These are phyloP conservation scores for Panaeolus cyanescens DNA, from an alignment of 768 basidiomycete genomes.

Conservation along the genomic window DNA sequence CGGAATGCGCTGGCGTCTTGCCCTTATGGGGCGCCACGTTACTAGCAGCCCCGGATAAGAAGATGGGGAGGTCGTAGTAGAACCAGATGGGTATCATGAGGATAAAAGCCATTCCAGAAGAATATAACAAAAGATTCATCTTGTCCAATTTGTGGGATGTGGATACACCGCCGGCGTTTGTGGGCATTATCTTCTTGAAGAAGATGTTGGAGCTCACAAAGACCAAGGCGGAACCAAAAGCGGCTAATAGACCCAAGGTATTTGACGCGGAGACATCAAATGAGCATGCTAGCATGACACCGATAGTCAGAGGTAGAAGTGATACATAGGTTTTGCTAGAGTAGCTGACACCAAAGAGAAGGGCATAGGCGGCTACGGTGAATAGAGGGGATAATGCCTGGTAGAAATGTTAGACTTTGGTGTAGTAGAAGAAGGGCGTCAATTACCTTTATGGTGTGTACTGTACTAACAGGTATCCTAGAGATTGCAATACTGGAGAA, in stretches of 20 bases:
- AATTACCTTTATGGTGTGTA: slow-evolving; percentile 97
- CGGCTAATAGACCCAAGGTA: slow-evolving; percentile 84
- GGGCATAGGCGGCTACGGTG: slow-evolving; percentile 93
- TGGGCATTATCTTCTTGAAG: slow-evolving; percentile 98
- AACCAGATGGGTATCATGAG: slow-evolving; percentile 97
- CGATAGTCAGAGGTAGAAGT: slow-evolving; percentile 90
- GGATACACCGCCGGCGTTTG: slow-evolving; percentile 40
- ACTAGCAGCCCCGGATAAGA: slow-evolving; percentile 49
- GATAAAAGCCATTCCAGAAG: slow-evolving; percentile 89
- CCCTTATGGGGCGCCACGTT: slow-evolving; percentile 45
- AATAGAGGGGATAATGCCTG: slow-evolving; percentile 96
- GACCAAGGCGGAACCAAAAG: slow-evolving; percentile 94
- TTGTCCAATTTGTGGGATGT: slow-evolving; percentile 88
- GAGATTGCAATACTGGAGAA: slow-evolving; percentile 98
- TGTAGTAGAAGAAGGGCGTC: background rate
- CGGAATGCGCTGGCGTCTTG: slow-evolving; percentile 55
- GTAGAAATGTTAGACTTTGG: background rate
- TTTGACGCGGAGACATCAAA: slow-evolving; percentile 92
- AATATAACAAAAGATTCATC: slow-evolving; percentile 93
- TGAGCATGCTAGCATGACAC: slow-evolving; percentile 97
- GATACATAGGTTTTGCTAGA: slow-evolving; percentile 90
- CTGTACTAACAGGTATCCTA: slow-evolving; percentile 94
- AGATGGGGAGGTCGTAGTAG: slow-evolving; percentile 79
- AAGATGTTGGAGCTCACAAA: slow-evolving; percentile 99
- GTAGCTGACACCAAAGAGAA: slow-evolving; percentile 93